Evolutionary conservation across 768 basidiomycete species (phyloP).

Genomic region (Crepidotus variabilis): DNA sequence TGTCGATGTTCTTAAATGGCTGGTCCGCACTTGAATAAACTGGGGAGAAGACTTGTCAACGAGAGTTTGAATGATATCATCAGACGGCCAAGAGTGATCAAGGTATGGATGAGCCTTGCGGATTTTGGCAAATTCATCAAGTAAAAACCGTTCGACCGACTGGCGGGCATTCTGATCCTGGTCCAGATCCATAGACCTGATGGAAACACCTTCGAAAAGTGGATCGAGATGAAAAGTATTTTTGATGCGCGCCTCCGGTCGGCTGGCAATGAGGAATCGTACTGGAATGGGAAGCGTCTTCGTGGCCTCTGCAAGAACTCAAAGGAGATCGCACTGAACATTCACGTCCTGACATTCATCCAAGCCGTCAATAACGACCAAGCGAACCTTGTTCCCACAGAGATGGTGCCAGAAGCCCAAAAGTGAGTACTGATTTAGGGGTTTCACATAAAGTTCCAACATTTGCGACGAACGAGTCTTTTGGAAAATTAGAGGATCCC

Average conservation of each 20-base stretch:
- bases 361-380: conserved; percentile 17
- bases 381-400: not conserved
- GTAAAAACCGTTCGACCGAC: conserved; percentile 10
- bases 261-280: conserved; percentile 14
- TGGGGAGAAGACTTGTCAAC: not conserved
- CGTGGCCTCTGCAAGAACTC: not conserved
- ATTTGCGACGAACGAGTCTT: not conserved
- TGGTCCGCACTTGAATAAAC: not conserved
- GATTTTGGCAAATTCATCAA: conserved; percentile 8
- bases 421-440: too few relatives aligned
- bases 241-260: conserved; percentile 13
- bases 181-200: conserved; percentile 3
- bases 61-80: not conserved
- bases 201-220: not conserved
- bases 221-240: conserved; percentile 6
- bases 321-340: conserved; percentile 8
- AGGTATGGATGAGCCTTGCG: not conserved
- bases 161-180: conserved; percentile 7
- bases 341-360: conserved; percentile 11
- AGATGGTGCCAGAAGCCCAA: too few relatives aligned
- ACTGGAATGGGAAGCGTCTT: not conserved
- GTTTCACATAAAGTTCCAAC: not conserved
- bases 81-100: not conserved
- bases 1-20: not conserved
- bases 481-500: not conserved